phyloP scores from a whole-genome alignment of 306 rosid species.

The Sicyos edulis region DNA sequence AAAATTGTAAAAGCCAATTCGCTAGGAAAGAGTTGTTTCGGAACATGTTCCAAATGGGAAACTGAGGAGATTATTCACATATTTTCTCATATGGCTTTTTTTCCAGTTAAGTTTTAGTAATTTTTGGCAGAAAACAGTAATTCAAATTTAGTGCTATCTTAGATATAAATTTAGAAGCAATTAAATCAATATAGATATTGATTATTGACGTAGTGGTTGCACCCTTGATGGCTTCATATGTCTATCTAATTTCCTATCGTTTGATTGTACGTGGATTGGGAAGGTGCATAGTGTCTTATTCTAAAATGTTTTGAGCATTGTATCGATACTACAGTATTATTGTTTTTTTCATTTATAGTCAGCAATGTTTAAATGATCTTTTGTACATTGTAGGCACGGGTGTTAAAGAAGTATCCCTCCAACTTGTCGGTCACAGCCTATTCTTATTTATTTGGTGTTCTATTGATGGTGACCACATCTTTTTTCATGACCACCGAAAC shows the following conservation, averaged over 20 bases:
- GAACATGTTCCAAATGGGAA: not conserved
- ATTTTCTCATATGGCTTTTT: slow-evolving; percentile 4
- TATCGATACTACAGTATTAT: not conserved
- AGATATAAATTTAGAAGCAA: not conserved
- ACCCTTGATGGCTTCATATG: not conserved
- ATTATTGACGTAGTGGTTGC: not conserved
- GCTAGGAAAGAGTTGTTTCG: not conserved
- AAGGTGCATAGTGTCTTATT: not conserved
- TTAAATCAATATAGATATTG: not conserved
- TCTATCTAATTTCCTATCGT: not conserved
- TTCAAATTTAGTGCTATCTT: not conserved
- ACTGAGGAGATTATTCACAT: not conserved
- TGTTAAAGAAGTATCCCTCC: slow-evolving; percentile 69
- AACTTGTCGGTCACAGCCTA: slow-evolving; percentile 75
- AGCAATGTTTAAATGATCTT: not conserved
- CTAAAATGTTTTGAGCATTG: not conserved
- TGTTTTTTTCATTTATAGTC: not conserved
- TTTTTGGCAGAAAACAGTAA: not conserved
- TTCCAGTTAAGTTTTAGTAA: not conserved
- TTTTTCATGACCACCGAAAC: slow-evolving; percentile 47
- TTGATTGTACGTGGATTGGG: not conserved
- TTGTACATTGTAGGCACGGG: slow-evolving; percentile 66
- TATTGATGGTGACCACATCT: slow-evolving; percentile 59
- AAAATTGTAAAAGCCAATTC: not conserved
- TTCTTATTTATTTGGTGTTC: slow-evolving; percentile 71